Evolutionary conservation across 441 rosid species (phyloP).

Genomic region (Arabidopsis hybrid): DNA sequence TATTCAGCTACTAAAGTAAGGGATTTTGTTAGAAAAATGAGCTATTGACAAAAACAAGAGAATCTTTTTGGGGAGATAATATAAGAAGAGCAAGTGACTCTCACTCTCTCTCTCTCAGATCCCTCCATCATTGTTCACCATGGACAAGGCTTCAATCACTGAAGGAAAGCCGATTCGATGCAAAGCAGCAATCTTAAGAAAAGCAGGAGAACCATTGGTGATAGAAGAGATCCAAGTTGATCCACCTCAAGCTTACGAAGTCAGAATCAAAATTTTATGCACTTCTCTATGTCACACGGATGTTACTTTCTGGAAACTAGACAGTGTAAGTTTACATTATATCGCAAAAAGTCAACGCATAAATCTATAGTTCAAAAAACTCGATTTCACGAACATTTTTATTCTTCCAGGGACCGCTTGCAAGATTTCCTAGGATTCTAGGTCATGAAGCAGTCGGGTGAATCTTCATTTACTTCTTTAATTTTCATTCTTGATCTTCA

Average conservation of each 20-base stretch:
- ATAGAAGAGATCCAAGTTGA: conserved; percentile 78
- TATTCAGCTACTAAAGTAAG: background rate
- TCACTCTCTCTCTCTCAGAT: background rate
- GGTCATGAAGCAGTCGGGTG: conserved; percentile 84
- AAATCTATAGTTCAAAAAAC: background rate
- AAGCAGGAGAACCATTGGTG: conserved; percentile 57
- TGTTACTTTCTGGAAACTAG: conserved; percentile 56
- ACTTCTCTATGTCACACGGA: conserved; percentile 75
- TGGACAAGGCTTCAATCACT: conserved; percentile 27
- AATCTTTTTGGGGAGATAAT: background rate
- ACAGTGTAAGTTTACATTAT: conserved; percentile 41
- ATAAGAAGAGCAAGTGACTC: background rate
- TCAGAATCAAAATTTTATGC: conserved; percentile 73
- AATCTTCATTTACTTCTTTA: background rate
- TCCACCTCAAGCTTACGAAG: conserved; percentile 75
- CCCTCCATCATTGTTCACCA: conserved; percentile 22
- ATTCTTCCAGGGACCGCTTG: conserved; percentile 51
- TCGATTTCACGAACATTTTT: background rate
- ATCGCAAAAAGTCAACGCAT: conserved; percentile 3
- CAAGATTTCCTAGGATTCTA: conserved; percentile 61
- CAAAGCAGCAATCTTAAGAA: conserved; percentile 68
- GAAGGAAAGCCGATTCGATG: conserved; percentile 43
- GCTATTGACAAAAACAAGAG: background rate
- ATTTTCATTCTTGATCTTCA: background rate
- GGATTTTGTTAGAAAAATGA: background rate